Conservation (phyloP, 352 stramenopile genomes). For the Globisporangium cylindrosporum region DNA sequence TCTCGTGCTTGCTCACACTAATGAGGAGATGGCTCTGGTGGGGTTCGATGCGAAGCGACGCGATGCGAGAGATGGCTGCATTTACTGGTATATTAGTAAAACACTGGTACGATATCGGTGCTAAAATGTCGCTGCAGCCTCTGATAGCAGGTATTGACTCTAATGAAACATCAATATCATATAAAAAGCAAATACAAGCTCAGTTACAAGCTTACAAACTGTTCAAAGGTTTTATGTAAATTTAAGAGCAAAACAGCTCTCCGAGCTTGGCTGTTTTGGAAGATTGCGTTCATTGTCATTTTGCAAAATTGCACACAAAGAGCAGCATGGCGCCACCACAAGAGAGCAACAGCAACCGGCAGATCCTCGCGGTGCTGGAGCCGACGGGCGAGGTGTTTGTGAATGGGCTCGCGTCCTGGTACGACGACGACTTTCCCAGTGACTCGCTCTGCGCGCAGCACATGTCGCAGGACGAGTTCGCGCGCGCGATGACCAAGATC, state of each 20-base stretch:
- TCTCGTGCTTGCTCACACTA: background rate
- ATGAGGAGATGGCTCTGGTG: background rate
- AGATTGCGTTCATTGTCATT: background rate
- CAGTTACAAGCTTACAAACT: too few species aligned
- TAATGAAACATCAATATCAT: too few species aligned
- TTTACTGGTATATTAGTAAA: background rate
- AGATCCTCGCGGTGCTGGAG: constrained; percentile 46
- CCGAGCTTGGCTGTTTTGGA: background rate
- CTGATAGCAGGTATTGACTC: background rate
- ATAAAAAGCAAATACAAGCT: too few species aligned
- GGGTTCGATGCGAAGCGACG: background rate
- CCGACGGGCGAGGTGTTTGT: constrained; percentile 76
- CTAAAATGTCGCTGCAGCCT: background rate
- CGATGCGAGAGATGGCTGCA: background rate
- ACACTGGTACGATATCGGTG: background rate
- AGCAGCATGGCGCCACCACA: constrained; percentile 9
- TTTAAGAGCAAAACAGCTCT: too few species aligned
- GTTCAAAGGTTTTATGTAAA: background rate
- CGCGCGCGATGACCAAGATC: constrained; percentile 56
- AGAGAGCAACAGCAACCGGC: constrained; percentile 14
- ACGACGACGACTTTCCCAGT: constrained; percentile 73
- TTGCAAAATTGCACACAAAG: background rate
- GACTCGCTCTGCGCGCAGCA: constrained; percentile 31
- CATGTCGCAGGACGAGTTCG: constrained; percentile 69
- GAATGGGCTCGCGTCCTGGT: constrained; percentile 71